Evolutionary conservation across 352 stramenopile species (phyloP), one percentile per base, ranked within the genome.

Genomic region (Sclerospora graminicola): DNA sequence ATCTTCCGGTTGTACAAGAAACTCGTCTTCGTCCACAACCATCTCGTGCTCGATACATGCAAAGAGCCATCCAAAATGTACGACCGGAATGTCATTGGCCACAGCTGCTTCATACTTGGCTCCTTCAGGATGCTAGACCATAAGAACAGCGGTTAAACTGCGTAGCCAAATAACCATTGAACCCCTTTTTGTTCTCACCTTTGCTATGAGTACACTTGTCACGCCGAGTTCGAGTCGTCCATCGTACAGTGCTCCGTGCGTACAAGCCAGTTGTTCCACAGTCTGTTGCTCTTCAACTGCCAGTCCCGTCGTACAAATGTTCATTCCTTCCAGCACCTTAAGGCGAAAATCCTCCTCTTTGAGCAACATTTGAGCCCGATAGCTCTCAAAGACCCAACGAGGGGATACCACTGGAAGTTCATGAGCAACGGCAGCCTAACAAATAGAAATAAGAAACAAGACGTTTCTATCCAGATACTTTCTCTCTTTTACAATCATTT

Each of bases 331-430:
- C 1, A 89, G 56, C 11, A 69, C 13, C 1, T 47, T 57, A 0
- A 86, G 51, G 0, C 45, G 18, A 40, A 76, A 86, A 0, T 38
- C 27, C 5, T 53, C 48, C 8, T 52, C 36, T 8, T 79, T 59
- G 2, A 86, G 49, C 15, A 82, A 38, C 28, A 56, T 47, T 13
- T 75, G 51, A 9, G 66, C 57, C 5, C 60, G 58, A 28, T 76
- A 85, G 47, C 71, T 82, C 20, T 84, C 71, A 38, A 86, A 82
- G 9, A 89, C 54, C 77, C 77, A 89, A 19, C 62, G 58, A 4
- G 73, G 59, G 0, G 60, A 64, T 11, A 60, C 58, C 4, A 89
- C 59, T 5, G 54, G 46, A 1, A 89, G 45, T 2, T 62, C 55
- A n/a, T 67, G 53, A 0, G 53, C 51, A 9, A 66, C 50, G n/a